phyloP scores from a whole-genome alignment of 139 green algal genomes.

The Gonium pectorale region DNA sequence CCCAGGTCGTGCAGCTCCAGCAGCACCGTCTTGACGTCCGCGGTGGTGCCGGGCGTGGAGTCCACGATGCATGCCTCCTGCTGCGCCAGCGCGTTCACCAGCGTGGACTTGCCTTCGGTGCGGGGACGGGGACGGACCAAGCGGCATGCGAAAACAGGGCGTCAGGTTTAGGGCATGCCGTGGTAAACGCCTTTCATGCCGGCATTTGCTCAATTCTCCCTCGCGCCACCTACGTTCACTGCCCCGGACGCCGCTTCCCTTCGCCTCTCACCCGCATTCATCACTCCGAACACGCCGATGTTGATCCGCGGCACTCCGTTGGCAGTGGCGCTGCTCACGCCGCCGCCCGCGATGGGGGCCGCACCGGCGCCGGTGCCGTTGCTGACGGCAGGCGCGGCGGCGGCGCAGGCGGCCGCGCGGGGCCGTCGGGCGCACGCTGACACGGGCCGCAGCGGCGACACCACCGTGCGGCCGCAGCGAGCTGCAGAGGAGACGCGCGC shows the following conservation, averaged over 20 bases:
- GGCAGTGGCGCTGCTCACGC: not conserved
- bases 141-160: no score
- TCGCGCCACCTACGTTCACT: no score
- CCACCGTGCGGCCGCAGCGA: not conserved
- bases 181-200: no score
- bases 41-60: constrained; percentile 72
- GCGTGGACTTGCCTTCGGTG: constrained; percentile 43
- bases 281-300: constrained; percentile 77
- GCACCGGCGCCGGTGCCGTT: not conserved
- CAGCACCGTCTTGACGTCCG: constrained; percentile 66
- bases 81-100: constrained; percentile 78
- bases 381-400: not conserved
- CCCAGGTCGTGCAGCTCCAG: constrained; percentile 78
- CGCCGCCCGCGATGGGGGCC: not conserved
- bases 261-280: constrained; percentile 83
- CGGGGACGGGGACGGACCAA: not conserved
- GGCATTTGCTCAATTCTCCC: no score
- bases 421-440: not conserved
- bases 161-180: no score
- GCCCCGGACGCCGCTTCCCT: no score
- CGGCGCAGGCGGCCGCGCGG: not conserved
- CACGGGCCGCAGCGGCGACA: not conserved
- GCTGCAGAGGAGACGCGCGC: no score
- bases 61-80: constrained; percentile 80
- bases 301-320: constrained; percentile 73